These are phyloP conservation scores for Cynara cardunculus DNA, from an alignment of 129 eudicot species.

Conservation along the genomic window DNA sequence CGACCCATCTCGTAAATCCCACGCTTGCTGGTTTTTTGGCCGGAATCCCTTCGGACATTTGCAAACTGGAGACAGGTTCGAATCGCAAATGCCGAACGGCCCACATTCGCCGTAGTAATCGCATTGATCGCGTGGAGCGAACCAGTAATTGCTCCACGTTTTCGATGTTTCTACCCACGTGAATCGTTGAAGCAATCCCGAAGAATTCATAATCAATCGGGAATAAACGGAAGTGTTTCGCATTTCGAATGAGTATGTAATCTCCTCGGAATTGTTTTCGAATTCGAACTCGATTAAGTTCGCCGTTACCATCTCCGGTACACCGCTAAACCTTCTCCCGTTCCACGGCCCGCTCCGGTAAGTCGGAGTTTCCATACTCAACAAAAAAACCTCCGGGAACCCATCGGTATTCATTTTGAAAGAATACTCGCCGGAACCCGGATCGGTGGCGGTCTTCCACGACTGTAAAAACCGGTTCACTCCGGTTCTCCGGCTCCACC, in stretches of 20 bases:
- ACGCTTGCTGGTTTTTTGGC: conserved; percentile 44
- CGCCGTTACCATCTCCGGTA: conserved; percentile 43
- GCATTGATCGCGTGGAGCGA: conserved; percentile 60
- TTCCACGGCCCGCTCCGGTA: conserved; percentile 66
- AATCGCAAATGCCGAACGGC: conserved; percentile 47
- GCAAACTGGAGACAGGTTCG: conserved; percentile 39
- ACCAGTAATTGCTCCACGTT: conserved; percentile 59
- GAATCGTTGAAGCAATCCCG: conserved; percentile 36
- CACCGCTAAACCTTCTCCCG: conserved; percentile 55
- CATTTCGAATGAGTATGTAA: conserved; percentile 34
- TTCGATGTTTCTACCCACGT: conserved; percentile 43
- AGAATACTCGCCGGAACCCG: conserved; percentile 39
- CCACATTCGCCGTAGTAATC: conserved; percentile 58
- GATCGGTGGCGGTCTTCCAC: conserved; percentile 47
- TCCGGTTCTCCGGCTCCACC: conserved; percentile 46
- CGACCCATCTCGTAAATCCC: conserved; percentile 66
- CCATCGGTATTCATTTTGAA: conserved; percentile 42
- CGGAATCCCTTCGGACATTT: conserved; percentile 46
- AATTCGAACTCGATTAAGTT: conserved; percentile 20
- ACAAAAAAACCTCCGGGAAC: conserved; percentile 40
- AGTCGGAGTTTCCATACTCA: neutral
- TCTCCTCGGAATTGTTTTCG: conserved; percentile 22
- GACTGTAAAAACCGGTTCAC: conserved; percentile 35
- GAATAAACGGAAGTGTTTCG: conserved; percentile 31
- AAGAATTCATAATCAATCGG: conserved; percentile 35